Evolutionary conservation across 2,329 filamentous ascomycete species (phyloP), one percentile per base, ranked within the genome.

Genomic region (Cladophialophora carrionii): DNA sequence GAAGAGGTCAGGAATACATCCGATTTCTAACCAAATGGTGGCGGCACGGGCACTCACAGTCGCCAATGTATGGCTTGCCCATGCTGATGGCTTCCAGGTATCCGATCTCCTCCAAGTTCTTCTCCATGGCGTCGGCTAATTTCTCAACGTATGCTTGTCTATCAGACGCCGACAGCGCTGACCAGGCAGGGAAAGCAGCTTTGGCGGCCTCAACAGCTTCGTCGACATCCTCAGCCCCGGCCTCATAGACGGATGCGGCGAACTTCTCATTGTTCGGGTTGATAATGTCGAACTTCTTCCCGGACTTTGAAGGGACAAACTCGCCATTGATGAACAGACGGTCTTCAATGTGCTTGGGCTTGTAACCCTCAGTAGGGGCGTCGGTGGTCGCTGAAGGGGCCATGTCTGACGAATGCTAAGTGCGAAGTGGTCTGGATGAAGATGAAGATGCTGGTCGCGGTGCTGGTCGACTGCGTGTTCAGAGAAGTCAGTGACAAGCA

Each of bases 61-160:
- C 76, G 49, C 78, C 75, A 20, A 72, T 71, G 67, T 79, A 76
- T 5, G 83, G 83, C 72, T 85, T 85, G n/a, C 84, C 83, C 26
- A 81, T 81, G 73, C 85, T 83, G 60, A 75, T 77, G 69, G 77
- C 78, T 46, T 85, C 73, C 9, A 85, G 74, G 43, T 77, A 76
- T 14, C 76, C 73, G 55, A 86, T 75, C 57, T 81, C 78, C 0
- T 79, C 75, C 5, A 75, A 72, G 52, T 83, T 76, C 4, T 75
- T 73, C 41, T 76, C 71, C 22, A 84, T 72, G 10, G 76, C 73
- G 14, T 80, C 77, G 43, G 78, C 77, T 29, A 82, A 74, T 56
- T 77, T 76, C 43, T 74, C 72, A 7, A 83, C 72, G 12, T 76
- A 72, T 4, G 75, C 74, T 46, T 78, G 75, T 41, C 83, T 77